Conservation (phyloP, 176 grass and related monocot genomes). For the Stipa capillata region DNA sequence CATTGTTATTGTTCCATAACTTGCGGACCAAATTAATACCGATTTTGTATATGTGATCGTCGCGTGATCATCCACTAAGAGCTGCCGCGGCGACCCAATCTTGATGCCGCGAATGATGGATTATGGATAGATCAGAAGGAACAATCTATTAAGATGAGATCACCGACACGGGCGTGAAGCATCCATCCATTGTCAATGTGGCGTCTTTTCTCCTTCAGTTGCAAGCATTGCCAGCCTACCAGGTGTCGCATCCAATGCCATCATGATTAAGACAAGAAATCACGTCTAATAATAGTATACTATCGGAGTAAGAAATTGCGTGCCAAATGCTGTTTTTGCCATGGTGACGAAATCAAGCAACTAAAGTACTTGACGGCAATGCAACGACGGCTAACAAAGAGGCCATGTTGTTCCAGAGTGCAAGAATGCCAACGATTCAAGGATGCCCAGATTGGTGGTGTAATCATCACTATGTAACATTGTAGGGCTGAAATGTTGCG, state of each 20-base stretch:
- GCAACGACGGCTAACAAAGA: background rate
- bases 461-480: background rate
- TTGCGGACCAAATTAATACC: background rate
- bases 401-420: background rate
- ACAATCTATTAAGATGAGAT: background rate
- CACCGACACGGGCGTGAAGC: background rate
- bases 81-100: no score
- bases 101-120: background rate
- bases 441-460: background rate
- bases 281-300: no score
- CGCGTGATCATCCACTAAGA: background rate
- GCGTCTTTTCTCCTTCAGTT: background rate
- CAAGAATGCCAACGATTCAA: no score
- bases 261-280: no score
- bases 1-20: no score
- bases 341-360: background rate
- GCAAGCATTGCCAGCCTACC: background rate
- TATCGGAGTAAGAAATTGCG: background rate
- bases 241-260: background rate
- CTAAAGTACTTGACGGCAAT: background rate
- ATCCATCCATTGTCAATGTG: background rate
- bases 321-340: background rate
- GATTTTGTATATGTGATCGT: background rate
- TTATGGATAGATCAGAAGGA: background rate
- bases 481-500: background rate